phyloP scores from a whole-genome alignment of 805 yeast genomes.

The Zygosaccharomyces lentus region DNA sequence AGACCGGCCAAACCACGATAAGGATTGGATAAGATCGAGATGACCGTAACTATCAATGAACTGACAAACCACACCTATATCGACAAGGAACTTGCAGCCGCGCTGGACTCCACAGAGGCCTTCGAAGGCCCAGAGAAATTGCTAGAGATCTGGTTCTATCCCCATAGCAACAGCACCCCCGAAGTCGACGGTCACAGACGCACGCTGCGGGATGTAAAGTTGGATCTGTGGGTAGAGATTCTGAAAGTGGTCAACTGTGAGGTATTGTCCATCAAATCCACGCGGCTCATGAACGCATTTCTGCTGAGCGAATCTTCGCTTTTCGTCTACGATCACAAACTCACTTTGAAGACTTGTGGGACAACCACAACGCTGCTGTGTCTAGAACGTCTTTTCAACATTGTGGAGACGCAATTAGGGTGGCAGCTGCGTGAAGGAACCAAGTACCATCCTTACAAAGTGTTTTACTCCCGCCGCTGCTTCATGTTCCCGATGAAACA shows the following conservation, averaged over 20 bases:
- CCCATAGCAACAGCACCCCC: slow-evolving; percentile 38
- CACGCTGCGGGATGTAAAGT: slow-evolving; percentile 62
- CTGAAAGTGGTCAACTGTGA: slow-evolving; percentile 85
- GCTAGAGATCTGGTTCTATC: slow-evolving; percentile 83
- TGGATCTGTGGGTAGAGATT: slow-evolving; percentile 63
- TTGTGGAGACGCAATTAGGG: slow-evolving; percentile 40
- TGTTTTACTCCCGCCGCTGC: slow-evolving; percentile 85
- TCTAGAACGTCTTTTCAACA: slow-evolving; percentile 56
- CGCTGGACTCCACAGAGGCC: slow-evolving; percentile 83
- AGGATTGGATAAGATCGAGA: slow-evolving; percentile 11
- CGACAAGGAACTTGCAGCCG: slow-evolving; percentile 74
- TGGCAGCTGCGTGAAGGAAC: slow-evolving; percentile 36
- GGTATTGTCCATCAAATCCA: slow-evolving; percentile 71
- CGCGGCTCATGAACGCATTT: slow-evolving; percentile 70
- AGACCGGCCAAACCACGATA: slow-evolving; percentile 26
- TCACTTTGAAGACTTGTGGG: slow-evolving; percentile 92
- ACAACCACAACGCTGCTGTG: slow-evolving; percentile 88
- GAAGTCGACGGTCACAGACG: slow-evolving; percentile 27
- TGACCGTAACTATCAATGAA: slow-evolving; percentile 36
- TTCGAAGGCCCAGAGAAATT: slow-evolving; percentile 97
- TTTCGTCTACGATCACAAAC: slow-evolving; percentile 81
- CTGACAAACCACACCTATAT: slow-evolving; percentile 47
- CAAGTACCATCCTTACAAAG: slow-evolving; percentile 48
- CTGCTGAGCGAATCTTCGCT: slow-evolving; percentile 84
- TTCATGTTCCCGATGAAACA: slow-evolving; percentile 92